Conservation (phyloP, 1,139 yeast genomes). For the Pneumocystis jirovecii region DNA sequence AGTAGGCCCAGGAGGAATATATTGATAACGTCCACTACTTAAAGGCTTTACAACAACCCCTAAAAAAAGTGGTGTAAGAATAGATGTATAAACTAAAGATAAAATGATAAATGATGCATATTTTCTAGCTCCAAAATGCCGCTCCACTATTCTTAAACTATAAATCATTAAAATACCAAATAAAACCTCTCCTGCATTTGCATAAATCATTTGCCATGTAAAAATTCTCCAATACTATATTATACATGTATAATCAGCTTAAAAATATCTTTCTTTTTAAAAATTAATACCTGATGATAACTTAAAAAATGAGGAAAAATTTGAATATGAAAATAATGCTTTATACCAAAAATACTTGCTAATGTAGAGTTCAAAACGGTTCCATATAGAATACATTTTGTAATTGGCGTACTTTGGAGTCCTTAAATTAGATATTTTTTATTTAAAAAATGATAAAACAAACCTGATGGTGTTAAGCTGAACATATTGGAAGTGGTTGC, state of each 20-base stretch:
- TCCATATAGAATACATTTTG: conserved; percentile 32
- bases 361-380: conserved; percentile 35
- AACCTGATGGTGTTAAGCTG: not conserved
- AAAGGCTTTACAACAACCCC: conserved; percentile 7
- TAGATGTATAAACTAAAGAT: conserved; percentile 9
- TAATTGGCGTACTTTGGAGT: conserved; percentile 44
- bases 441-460: conserved; percentile 20
- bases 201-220: conserved; percentile 41
- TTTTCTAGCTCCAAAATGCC: conserved; percentile 48
- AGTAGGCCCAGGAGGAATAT: conserved; percentile 46
- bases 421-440: conserved; percentile 27
- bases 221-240: conserved; percentile 53
- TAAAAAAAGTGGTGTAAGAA: conserved; percentile 12
- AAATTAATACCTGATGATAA: conserved; percentile 27
- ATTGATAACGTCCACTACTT: conserved; percentile 17
- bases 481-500: not conserved
- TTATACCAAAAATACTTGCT: conserved; percentile 41
- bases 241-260: not conserved
- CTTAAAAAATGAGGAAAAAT: conserved; percentile 45
- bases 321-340: conserved; percentile 39
- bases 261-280: not conserved
- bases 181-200: conserved; percentile 53
- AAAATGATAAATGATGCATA: conserved; percentile 19
- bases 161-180: conserved; percentile 39
- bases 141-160: conserved; percentile 46